phyloP scores from a whole-genome alignment of 2,329 filamentous ascomycete species.

The Pseudogymnoascus sp. region DNA sequence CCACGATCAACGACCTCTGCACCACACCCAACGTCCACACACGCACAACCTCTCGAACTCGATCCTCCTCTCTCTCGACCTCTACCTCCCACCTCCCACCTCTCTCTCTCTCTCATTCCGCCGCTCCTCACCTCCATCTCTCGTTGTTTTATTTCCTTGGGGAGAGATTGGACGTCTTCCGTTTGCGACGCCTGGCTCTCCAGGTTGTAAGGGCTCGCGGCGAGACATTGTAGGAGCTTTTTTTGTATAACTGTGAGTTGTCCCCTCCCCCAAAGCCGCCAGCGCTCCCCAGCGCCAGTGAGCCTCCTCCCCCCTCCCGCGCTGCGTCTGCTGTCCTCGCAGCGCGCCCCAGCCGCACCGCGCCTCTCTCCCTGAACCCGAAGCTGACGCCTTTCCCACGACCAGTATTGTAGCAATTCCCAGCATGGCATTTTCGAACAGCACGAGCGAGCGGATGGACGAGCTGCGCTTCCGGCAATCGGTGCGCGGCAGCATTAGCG shows the following conservation, averaged over 20 bases:
- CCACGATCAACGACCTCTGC: slow-evolving; percentile 6
- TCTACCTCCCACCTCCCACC: background rate
- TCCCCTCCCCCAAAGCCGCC: background rate
- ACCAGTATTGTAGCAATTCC: slow-evolving; percentile 24
- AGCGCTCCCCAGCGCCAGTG: background rate
- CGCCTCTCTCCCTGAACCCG: background rate
- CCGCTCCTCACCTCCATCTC: background rate
- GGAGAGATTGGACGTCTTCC: slow-evolving; percentile 3
- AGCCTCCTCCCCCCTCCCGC: background rate
- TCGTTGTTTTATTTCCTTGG: slow-evolving; percentile 1
- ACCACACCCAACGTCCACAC: slow-evolving; percentile 6
- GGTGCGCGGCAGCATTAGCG: background rate
- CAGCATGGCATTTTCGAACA: slow-evolving; percentile 58
- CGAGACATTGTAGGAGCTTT: slow-evolving; percentile 5
- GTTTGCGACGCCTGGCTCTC: slow-evolving; percentile 8
- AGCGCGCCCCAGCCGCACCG: slow-evolving; percentile 18
- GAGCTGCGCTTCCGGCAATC: slow-evolving; percentile 62
- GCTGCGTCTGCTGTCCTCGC: background rate
- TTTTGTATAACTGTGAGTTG: slow-evolving; percentile 8
- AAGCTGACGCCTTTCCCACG: slow-evolving; percentile 17
- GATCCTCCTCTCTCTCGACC: background rate
- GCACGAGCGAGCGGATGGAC: slow-evolving; percentile 62
- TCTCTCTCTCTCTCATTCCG: background rate
- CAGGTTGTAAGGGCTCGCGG: slow-evolving; percentile 7
- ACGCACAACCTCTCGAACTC: slow-evolving; percentile 1